Conservation (phyloP, 2,329 filamentous ascomycete genomes). For the Colletotrichum nymphaeae region DNA sequence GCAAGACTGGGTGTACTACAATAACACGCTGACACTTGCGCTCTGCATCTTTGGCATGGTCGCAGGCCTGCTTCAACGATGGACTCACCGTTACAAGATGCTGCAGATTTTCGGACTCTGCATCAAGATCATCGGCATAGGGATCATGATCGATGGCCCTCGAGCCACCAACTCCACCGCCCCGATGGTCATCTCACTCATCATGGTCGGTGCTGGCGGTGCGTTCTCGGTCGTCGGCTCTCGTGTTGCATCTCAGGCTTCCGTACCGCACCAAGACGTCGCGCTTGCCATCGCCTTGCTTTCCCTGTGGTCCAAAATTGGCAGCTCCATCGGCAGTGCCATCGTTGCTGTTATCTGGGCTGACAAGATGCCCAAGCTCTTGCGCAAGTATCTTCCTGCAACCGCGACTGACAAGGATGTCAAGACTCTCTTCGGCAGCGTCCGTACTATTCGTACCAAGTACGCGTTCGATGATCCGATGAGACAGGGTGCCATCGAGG, state of each 20-base stretch:
- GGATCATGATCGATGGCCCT: constrained; percentile 36
- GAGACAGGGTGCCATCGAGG: constrained; percentile 37
- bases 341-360: constrained; percentile 29
- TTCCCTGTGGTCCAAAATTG: constrained; percentile 30
- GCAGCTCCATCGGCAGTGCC: constrained; percentile 29
- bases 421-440: constrained; percentile 32
- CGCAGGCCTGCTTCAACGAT: constrained; percentile 25
- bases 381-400: constrained; percentile 39
- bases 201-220: constrained; percentile 73
- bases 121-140: constrained; percentile 42
- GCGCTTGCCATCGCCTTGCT: constrained; percentile 25
- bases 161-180: constrained; percentile 24
- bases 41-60: constrained; percentile 31
- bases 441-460: constrained; percentile 29
- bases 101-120: constrained; percentile 38
- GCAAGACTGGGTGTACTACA: constrained; percentile 34
- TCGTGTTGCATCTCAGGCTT: constrained; percentile 23
- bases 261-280: constrained; percentile 30
- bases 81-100: constrained; percentile 30
- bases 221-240: constrained; percentile 34
- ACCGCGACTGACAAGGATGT: constrained; percentile 38
- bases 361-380: constrained; percentile 40
- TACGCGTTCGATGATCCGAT: constrained; percentile 34
- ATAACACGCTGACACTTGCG: constrained; percentile 29
- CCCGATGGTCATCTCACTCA: constrained; percentile 79